Base-by-base conservation (phyloP, 2,329 filamentous ascomycete genomes). In the Aspergillus ochraceus region DNA sequence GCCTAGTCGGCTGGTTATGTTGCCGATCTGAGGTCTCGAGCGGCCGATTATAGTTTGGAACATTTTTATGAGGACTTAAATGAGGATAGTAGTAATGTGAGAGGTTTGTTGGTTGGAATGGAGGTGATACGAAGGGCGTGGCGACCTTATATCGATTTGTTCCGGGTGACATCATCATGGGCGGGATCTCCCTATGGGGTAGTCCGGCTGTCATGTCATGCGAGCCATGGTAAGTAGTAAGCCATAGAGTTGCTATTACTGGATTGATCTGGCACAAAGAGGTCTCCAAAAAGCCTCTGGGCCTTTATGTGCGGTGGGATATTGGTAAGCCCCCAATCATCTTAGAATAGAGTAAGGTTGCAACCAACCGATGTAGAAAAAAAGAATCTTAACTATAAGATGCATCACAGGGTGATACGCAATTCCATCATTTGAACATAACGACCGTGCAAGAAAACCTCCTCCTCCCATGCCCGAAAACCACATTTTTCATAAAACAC, bases 41-140 rank as follows among this genome's bases (percentile, higher is more conserved):
- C 57, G 56, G 29, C 49, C 49, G 32, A 61, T 24, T 4, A 61
- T 46, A 20, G 50, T 47, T 26, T 59, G 59, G 30, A 49, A 59
- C 59, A 61, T 61, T 6, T 6, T 57, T 36, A 36, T 22, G 42
- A 19, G 9, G 20, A 9, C 6, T 47, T 24, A 2, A 6, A 24
- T 1, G 45, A 47, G 45, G 19, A 22, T 22, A 24, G 17, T 36
- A 36, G 14, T 42, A n/a, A 1, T 8, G 6, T n/a, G 36, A n/a
- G 5, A n/a, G 36, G 36, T 2, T 42, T 42, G 17, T 6, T 6
- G 14, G 36, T 42, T 42, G 14, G 2, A 8, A 6, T 42, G 17
- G 36, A 42, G 5, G 36, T n/a, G 17, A n/a, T 4, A n/a, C 14
- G 36, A 42, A 17, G 36, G 36, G 17, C 17, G 36, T 42, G 36